These are phyloP conservation scores for Penicillium fuscoglaucum DNA, from an alignment of 2,329 filamentous ascomycete species.

Conservation along the genomic window DNA sequence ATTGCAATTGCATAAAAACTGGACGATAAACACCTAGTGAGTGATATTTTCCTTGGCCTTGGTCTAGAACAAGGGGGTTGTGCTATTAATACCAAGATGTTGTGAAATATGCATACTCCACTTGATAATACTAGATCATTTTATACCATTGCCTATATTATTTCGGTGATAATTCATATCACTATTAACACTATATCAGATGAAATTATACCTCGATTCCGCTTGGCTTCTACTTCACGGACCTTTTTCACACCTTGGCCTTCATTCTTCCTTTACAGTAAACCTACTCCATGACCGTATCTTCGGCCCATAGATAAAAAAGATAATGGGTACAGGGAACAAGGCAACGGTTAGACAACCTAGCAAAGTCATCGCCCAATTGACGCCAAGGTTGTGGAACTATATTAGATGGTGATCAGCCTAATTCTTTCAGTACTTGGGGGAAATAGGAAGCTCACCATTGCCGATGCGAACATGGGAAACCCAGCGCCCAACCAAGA, in stretches of 20 bases:
- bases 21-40: neutral
- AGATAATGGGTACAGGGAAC: conserved; percentile 45
- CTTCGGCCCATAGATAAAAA: conserved; percentile 46
- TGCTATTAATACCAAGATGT: too few relatives aligned
- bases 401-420: conserved; percentile 6
- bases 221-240: neutral
- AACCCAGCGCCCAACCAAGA: conserved; percentile 31
- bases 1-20: too few relatives aligned
- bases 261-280: conserved; percentile 7
- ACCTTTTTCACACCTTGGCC: too few relatives aligned
- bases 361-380: conserved; percentile 33
- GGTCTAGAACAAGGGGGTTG: too few relatives aligned
- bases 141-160: neutral
- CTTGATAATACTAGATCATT: neutral
- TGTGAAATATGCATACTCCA: neutral
- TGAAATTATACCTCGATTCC: neutral
- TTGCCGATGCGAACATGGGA: conserved; percentile 29
- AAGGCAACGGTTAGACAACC: conserved; percentile 29
- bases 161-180: too few relatives aligned
- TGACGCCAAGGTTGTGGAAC: conserved; percentile 32
- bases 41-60: too few relatives aligned
- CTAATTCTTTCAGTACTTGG: neutral
- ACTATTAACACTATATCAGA: neutral
- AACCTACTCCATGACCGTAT: conserved; percentile 46
- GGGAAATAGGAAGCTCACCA: conserved; percentile 7